Percentiles rank a stretch among this genome's conserved stretches.
Evolutionary conservation across 495 filamentous ascomycete species (phyloP).

Genomic region (Hapsidospora chrysogenum): DNA sequence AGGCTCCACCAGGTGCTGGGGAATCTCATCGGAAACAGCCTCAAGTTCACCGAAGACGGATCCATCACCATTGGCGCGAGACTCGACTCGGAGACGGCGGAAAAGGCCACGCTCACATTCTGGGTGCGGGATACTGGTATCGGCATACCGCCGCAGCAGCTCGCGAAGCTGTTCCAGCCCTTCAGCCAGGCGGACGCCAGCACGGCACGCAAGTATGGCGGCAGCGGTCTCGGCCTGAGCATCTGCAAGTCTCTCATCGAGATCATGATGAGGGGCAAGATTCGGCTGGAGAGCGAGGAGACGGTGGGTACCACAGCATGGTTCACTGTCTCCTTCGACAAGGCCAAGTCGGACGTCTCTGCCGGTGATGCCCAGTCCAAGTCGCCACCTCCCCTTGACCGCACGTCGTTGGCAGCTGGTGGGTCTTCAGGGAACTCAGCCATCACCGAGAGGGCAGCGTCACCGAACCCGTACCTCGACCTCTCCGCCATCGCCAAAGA

Average conservation of each 20-base stretch:
- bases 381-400: constrained; percentile 2
- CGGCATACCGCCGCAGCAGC: constrained; percentile 67
- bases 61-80: constrained; percentile 64
- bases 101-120: constrained; percentile 57
- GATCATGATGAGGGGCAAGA: constrained; percentile 72
- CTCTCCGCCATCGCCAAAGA: constrained; percentile 52
- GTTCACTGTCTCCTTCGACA: constrained; percentile 70
- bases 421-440: background rate
- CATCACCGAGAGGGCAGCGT: constrained; percentile 3
- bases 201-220: constrained; percentile 75
- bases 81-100: constrained; percentile 50
- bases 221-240: constrained; percentile 75
- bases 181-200: constrained; percentile 84
- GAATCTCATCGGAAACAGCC: constrained; percentile 81
- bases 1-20: constrained; percentile 85
- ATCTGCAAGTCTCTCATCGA: constrained; percentile 94
- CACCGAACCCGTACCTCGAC: constrained; percentile 38
- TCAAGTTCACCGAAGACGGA: constrained; percentile 83
- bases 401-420: background rate
- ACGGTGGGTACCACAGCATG: constrained; percentile 70
- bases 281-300: constrained; percentile 62
- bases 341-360: constrained; percentile 39
- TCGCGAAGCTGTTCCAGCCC: constrained; percentile 70
- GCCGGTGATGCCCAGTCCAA: constrained; percentile 31
- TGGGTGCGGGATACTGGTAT: constrained; percentile 86